Evolutionary conservation across 2,329 filamentous ascomycete species (phyloP).

Genomic region (Talaromyces sp.): DNA sequence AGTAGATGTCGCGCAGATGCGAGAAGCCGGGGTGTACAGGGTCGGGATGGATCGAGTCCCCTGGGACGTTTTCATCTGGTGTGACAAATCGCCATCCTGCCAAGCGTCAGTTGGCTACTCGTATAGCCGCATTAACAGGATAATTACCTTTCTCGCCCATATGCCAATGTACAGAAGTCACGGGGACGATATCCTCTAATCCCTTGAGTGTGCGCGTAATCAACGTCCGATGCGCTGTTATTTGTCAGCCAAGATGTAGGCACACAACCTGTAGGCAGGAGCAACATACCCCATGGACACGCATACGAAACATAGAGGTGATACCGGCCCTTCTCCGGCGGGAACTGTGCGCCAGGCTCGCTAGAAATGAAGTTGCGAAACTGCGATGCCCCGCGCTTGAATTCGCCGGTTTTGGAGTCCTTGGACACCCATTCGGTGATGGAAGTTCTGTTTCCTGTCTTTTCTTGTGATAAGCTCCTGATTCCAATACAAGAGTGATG

Average conservation of each 20-base stretch:
- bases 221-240: constrained; percentile 71
- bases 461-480: not conserved
- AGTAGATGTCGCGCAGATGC: constrained; percentile 76
- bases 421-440: constrained; percentile 83
- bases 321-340: constrained; percentile 83
- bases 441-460: constrained; percentile 14
- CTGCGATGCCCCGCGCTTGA: constrained; percentile 79
- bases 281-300: constrained; percentile 71
- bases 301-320: constrained; percentile 94
- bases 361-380: constrained; percentile 79
- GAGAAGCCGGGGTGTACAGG: constrained; percentile 65
- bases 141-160: constrained; percentile 65
- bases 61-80: constrained; percentile 56
- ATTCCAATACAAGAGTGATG: no score
- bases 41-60: constrained; percentile 51
- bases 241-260: not conserved
- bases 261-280: not conserved
- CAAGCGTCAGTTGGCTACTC: not conserved
- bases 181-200: constrained; percentile 74
- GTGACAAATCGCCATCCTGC: constrained; percentile 79
- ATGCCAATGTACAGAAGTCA: constrained; percentile 90
- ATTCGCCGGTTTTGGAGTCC: constrained; percentile 77
- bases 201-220: constrained; percentile 90
- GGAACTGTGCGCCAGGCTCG: constrained; percentile 68
- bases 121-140: no score